Conservation (phyloP, 116 monocot species). For the Dioscorea cayenensis region DNA sequence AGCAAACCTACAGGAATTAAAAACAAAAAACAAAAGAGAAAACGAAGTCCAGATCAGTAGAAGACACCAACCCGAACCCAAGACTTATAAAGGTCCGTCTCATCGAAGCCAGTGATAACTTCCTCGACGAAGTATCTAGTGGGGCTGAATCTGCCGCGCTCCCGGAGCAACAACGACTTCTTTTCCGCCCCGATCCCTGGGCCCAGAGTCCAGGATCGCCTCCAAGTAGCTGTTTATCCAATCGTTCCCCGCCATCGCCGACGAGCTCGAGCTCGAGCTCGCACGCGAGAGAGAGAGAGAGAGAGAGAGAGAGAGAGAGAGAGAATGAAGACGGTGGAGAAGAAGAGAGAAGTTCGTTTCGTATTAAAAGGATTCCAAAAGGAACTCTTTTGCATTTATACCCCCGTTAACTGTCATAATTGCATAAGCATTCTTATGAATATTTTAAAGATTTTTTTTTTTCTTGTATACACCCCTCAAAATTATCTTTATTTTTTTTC, state of each 20-base stretch:
- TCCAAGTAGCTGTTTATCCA: constrained; percentile 87
- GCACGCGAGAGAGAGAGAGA: too few relatives aligned
- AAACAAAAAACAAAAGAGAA: not conserved
- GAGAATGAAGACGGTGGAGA: not conserved
- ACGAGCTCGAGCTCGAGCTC: too few relatives aligned
- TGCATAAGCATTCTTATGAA: too few relatives aligned
- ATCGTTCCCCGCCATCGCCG: constrained; percentile 61
- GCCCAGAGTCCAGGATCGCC: constrained; percentile 65
- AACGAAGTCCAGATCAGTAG: not conserved
- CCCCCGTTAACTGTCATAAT: too few relatives aligned
- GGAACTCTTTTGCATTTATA: too few relatives aligned
- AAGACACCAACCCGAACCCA: constrained; percentile 68
- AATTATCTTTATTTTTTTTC: too few relatives aligned
- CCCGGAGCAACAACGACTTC: constrained; percentile 44
- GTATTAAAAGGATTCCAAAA: too few relatives aligned
- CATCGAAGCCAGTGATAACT: constrained; percentile 65
- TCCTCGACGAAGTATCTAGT: constrained; percentile 72
- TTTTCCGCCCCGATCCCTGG: constrained; percentile 23
- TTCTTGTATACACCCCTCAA: too few relatives aligned
- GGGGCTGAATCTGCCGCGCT: constrained; percentile 57
- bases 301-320: too few relatives aligned
- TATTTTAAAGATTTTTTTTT: too few relatives aligned
- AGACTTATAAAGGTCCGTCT: constrained; percentile 78
- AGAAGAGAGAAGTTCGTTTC: not conserved
- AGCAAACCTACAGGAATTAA: not conserved